These are phyloP conservation scores for Cladophialophora exuberans DNA, from an alignment of 2,329 filamentous ascomycete species.

Conservation along the genomic window DNA sequence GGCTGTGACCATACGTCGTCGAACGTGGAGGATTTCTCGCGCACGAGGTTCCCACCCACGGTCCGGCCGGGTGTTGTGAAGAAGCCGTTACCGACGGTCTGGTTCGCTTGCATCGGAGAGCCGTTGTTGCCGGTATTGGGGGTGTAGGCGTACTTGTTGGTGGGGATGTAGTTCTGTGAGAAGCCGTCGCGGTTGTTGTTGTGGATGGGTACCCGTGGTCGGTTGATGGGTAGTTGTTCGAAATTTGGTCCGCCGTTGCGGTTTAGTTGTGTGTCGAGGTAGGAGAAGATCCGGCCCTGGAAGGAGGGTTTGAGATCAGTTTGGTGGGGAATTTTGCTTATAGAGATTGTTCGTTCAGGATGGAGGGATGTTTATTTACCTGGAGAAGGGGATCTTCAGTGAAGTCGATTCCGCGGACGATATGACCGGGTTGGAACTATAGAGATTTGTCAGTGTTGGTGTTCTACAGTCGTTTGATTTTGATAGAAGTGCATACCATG, in stretches of 20 bases:
- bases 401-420: conserved; percentile 5
- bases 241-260: conserved; percentile 3
- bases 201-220: conserved; percentile 1
- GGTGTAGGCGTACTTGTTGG: conserved; percentile 1
- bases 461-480: background rate
- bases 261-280: conserved; percentile 5
- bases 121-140: background rate
- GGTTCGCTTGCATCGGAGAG: background rate
- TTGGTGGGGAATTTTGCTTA: background rate
- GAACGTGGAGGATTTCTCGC: conserved; percentile 1
- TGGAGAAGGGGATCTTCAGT: conserved; percentile 3
- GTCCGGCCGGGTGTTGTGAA: conserved; percentile 4
- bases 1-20: conserved; percentile 3
- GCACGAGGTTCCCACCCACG: background rate
- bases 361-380: background rate
- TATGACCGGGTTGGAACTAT: conserved; percentile 5
- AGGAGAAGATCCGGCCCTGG: conserved; percentile 4
- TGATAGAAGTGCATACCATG: background rate
- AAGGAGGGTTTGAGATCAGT: too few species aligned
- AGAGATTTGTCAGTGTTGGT: background rate
- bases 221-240: conserved; percentile 6
- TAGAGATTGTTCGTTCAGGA: background rate
- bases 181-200: conserved; percentile 7
- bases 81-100: background rate
- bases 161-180: conserved; percentile 1